Percentiles rank a stretch among this genome's conserved stretches.
Evolutionary conservation across 2,329 filamentous ascomycete genomes (phyloP).

Genomic region (Aspergillus proliferans): DNA sequence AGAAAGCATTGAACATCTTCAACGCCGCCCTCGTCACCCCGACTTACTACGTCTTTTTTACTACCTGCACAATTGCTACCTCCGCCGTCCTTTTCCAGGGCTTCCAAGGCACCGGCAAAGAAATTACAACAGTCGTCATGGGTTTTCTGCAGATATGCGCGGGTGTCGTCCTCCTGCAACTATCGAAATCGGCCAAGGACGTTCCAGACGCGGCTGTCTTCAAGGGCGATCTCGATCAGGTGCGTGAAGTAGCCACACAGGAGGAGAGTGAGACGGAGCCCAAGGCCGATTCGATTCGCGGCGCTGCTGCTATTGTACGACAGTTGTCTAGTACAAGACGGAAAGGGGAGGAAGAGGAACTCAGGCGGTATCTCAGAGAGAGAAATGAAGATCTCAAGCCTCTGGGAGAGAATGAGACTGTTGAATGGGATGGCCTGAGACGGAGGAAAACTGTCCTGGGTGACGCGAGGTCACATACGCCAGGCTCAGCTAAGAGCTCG

Average conservation of each 20-base stretch:
- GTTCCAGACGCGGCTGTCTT: constrained; percentile 92
- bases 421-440: constrained; percentile 89
- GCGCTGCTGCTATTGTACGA: constrained; percentile 79
- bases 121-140: constrained; percentile 83
- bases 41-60: constrained; percentile 98
- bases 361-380: constrained; percentile 72
- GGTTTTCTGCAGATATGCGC: constrained; percentile 92
- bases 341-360: constrained; percentile 73
- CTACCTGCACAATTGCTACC: constrained; percentile 87
- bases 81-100: constrained; percentile 88
- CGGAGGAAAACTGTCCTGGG: constrained; percentile 58
- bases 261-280: constrained; percentile 95
- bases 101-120: constrained; percentile 76
- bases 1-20: constrained; percentile 98
- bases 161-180: constrained; percentile 82
- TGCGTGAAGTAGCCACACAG: constrained; percentile 89
- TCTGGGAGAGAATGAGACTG: constrained; percentile 70
- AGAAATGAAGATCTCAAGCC: constrained; percentile 65
- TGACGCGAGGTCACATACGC: constrained; percentile 36
- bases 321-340: constrained; percentile 69
- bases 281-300: constrained; percentile 91
- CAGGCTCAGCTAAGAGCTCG: constrained; percentile 40
- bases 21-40: constrained; percentile 95
- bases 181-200: constrained; percentile 98
- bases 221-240: constrained; percentile 85